Base-by-base conservation (phyloP, 1,284 basidiomycete species). In the Schizophyllum commune region DNA sequence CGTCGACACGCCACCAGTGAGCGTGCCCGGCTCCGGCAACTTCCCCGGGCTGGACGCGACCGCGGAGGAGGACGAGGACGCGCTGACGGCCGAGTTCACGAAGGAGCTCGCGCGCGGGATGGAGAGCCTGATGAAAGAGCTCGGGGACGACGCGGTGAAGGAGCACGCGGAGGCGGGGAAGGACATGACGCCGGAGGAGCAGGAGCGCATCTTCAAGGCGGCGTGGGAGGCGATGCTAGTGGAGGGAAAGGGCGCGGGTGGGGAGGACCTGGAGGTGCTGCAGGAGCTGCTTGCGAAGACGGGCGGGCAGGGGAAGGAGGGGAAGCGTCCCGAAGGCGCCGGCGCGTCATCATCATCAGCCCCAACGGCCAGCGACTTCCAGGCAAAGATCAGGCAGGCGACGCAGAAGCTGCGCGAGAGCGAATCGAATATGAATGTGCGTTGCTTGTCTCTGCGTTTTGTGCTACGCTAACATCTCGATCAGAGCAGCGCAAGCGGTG, bases 341-440 rank as follows among this genome's bases (percentile, higher is more conserved):
- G 39, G 27, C 27, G 27, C 27, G 27, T 27, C 27, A 5, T 27
- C 27, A 5, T 27, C 27, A 27, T 27, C 27, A 27, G 27, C 27
- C 27, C 27, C 27, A 2, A 3, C 39, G 8, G 9, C 13, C 2
- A 68, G 64, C 47, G 72, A 72, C 60, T 96, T 96, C 75, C 90
- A 95, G 74, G 81, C 84, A 55, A 89, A 83, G 62, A 89, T 96
- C 60, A 77, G 82, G 64, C 82, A 86, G 68, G 89, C 94, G 11
- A 89, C 95, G 87, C 85, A 88, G 55, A 89, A 90, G 71, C 73
- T 96, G 64, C 87, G 85, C 68, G 81, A 90, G 69, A 89, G 84
- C 64, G 89, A 93, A 64, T 77, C 82, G 6, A 84, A 75, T 57
- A 70, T 82, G 39, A 77, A 82, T 70, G 77, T 74, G 39, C 39